Evolutionary conservation across 2,329 filamentous ascomycete genomes (phyloP), one percentile per base, ranked within the genome.

Genomic region (Aspergillus tamarii): DNA sequence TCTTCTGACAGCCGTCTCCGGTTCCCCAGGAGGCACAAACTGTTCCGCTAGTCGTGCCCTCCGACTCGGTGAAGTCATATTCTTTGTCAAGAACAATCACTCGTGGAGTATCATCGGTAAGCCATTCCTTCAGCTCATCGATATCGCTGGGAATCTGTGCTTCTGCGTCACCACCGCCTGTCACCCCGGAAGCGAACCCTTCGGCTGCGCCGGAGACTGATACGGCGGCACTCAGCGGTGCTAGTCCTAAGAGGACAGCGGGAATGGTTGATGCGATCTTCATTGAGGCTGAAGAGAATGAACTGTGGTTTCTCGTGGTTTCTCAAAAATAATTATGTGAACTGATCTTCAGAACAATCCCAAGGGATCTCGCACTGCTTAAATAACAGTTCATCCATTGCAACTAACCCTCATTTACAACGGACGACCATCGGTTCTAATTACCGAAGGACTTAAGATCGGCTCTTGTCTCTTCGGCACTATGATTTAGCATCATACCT

Each of bases 61-160:
- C 46, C n/a, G 60, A 65, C n/a, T 55, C 62, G 28, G 68, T 60
- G 61, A 67, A 68, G 57, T 72, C 64, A 60, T 73, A 74, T 39
- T 79, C 81, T 72, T 86, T 84, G 70, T 81, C 81, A 21, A 89
- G 79, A 53, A 88, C 80, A 68, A 89, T 88, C 64, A 84, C 82
- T 46, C 85, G 82, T n/a, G 85, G 71, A 14, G 77, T 75, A 60
- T 76, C 76, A 74, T 88, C 84, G 8, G 78, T 78, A 6, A 89
- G 82, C 76, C 86, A 88, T 36, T 75, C 79, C 70, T 84, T 82
- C 23, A 89, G 82, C 80, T 90, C 78, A 10, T 77, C 78, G 54
- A 76, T 84, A 56, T 80, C 83, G 8, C 75, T 78, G 19, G 86
- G 86, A 64, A 84, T 82, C 11, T 83, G 84, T 36, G 84, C 73